Percentiles rank a stretch among this genome's conserved stretches.
Conservation (phyloP, 1,139 yeast genomes). For the Blastobotrys aristatus region DNA sequence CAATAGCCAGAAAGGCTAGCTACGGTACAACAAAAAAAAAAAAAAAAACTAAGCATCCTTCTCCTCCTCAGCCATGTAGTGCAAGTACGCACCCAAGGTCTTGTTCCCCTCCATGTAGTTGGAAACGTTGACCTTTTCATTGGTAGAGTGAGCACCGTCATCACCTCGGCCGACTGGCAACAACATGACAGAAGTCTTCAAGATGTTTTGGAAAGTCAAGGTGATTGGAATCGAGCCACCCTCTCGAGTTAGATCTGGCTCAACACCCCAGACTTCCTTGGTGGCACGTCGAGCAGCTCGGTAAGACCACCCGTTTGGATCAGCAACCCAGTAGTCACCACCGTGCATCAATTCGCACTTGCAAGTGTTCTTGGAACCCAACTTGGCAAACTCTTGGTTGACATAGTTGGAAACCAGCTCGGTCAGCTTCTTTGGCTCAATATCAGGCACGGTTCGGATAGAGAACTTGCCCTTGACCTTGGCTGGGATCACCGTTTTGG, state of each 20-base stretch:
- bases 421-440: constrained; percentile 74
- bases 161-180: constrained; percentile 99
- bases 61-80: constrained; percentile 59
- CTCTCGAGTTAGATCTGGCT: constrained; percentile 96
- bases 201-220: constrained; percentile 78
- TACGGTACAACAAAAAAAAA: not conserved
- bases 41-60: constrained; percentile 27
- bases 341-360: constrained; percentile 79
- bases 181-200: constrained; percentile 78
- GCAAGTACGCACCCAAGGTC: constrained; percentile 89
- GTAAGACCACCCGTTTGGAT: constrained; percentile 89
- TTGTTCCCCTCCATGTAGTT: constrained; percentile 93
- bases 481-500: constrained; percentile 97
- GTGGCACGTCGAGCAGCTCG: constrained; percentile 95
- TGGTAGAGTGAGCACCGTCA: constrained; percentile 98
- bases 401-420: constrained; percentile 69
- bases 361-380: constrained; percentile 71
- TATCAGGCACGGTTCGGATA: constrained; percentile 94
- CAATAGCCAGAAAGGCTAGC: too few species aligned
- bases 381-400: constrained; percentile 55
- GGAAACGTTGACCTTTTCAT: constrained; percentile 83
- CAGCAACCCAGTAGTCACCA: constrained; percentile 94
- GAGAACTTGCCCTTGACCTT: constrained; percentile 92
- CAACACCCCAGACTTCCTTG: constrained; percentile 87
- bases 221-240: constrained; percentile 99